phyloP scores from a whole-genome alignment of 2,329 filamentous ascomycete species.

The Coniella vitis region DNA sequence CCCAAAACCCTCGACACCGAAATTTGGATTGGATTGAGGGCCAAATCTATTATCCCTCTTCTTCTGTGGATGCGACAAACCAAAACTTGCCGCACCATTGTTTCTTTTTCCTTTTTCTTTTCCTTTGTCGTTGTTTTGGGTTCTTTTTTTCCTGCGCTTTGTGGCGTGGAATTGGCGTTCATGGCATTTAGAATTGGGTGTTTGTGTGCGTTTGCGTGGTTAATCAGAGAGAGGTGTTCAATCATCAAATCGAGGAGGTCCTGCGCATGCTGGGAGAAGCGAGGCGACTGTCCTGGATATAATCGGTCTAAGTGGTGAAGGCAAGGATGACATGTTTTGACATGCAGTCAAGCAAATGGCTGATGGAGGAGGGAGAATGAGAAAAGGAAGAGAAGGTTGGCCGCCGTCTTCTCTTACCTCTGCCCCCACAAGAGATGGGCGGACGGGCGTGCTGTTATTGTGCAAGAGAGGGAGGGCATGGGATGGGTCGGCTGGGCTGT shows the following conservation, averaged over 20 bases:
- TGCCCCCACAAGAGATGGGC: no score
- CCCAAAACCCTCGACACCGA: no score
- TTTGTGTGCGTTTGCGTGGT: slow-evolving; percentile 1
- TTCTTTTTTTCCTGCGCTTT: neutral
- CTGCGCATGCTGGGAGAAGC: no score
- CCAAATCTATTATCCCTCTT: no score
- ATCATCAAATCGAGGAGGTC: no score
- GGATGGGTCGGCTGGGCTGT: neutral
- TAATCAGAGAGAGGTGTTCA: slow-evolving; percentile 4
- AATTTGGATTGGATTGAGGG: no score
- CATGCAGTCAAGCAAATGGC: neutral
- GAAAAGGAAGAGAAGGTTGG: neutral
- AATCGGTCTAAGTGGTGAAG: no score
- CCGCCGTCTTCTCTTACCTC: no score
- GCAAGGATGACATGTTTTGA: no score
- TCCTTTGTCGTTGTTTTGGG: neutral
- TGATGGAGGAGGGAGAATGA: neutral
- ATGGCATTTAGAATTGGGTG: neutral
- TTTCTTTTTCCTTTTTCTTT: neutral
- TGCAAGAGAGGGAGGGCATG: no score
- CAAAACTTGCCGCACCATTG: no score
- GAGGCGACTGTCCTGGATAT: slow-evolving; percentile 1
- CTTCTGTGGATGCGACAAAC: no score
- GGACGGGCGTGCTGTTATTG: neutral
- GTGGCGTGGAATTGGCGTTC: slow-evolving; percentile 4